A percentile compares a stretch with the other conserved stretches of the same genome.
Conservation (phyloP, 2,329 filamentous ascomycete genomes). For the Cercospora sp. region DNA sequence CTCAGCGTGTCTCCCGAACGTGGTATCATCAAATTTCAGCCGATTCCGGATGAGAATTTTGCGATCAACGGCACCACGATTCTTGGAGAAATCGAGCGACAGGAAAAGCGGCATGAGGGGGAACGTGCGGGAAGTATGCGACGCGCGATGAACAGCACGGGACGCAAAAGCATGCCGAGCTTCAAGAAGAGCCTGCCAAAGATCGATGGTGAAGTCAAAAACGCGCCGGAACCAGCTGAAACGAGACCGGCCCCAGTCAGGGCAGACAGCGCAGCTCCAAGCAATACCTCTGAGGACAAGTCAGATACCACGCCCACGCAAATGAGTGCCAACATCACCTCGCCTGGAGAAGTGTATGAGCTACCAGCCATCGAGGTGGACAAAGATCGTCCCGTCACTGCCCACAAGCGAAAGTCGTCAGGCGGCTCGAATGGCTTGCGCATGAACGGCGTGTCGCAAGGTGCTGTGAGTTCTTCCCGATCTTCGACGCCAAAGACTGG, state of each 20-base stretch:
- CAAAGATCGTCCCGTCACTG: slow-evolving; percentile 29
- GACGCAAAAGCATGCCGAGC: slow-evolving; percentile 32
- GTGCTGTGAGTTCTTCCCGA: slow-evolving; percentile 4
- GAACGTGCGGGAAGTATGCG: slow-evolving; percentile 45
- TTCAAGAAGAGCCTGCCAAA: slow-evolving; percentile 30
- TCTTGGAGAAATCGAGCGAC: slow-evolving; percentile 64
- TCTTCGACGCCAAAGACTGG: slow-evolving; percentile 6
- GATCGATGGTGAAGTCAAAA: slow-evolving; percentile 25
- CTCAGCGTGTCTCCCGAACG: slow-evolving; percentile 65
- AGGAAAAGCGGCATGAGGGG: slow-evolving; percentile 49
- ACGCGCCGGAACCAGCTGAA: neutral
- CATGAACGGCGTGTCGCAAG: slow-evolving; percentile 35
- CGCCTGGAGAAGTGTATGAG: slow-evolving; percentile 30
- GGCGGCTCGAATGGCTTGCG: slow-evolving; percentile 34
- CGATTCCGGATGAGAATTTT: slow-evolving; percentile 69
- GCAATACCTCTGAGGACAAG: slow-evolving; percentile 2
- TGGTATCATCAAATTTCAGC: slow-evolving; percentile 71
- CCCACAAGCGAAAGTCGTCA: slow-evolving; percentile 25
- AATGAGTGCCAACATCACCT: slow-evolving; percentile 8
- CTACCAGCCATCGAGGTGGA: slow-evolving; percentile 27
- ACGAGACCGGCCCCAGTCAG: neutral
- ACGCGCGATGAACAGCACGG: slow-evolving; percentile 37
- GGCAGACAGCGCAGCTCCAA: slow-evolving; percentile 7
- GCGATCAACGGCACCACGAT: slow-evolving; percentile 71
- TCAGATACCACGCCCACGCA: neutral